Evolutionary conservation across 1,139 yeast species (phyloP).

Genomic region (Starmera stellimalicola): DNA sequence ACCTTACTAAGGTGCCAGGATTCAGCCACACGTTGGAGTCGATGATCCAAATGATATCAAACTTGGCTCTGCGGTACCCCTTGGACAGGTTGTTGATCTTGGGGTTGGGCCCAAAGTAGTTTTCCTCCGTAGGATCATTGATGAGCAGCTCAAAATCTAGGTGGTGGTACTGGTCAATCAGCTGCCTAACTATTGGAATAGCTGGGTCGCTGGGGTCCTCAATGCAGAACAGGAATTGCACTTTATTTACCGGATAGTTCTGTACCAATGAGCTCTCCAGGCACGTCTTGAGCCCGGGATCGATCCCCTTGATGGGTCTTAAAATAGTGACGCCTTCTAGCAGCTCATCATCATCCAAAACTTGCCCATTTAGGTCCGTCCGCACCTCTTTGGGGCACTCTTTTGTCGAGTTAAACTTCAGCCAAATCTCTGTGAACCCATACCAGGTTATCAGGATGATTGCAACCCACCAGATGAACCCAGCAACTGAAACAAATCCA

Average conservation of each 20-base stretch:
- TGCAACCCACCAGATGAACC: slow-evolving; percentile 16
- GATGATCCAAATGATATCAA: slow-evolving; percentile 79
- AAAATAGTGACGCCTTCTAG: slow-evolving; percentile 68
- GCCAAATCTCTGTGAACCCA: slow-evolving; percentile 16
- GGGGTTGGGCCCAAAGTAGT: slow-evolving; percentile 77
- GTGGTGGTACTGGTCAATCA: slow-evolving; percentile 46
- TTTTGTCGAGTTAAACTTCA: slow-evolving; percentile 12
- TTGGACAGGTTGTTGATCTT: slow-evolving; percentile 78
- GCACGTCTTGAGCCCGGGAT: slow-evolving; percentile 63
- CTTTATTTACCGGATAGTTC: slow-evolving; percentile 45
- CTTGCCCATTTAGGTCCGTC: slow-evolving; percentile 1
- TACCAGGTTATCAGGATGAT: slow-evolving; percentile 12
- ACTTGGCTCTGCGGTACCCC: slow-evolving; percentile 58
- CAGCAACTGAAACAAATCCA: too few relatives aligned
- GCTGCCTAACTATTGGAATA: slow-evolving; percentile 40
- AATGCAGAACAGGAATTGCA: slow-evolving; percentile 72
- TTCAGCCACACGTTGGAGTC: slow-evolving; percentile 83
- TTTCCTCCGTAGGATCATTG: slow-evolving; percentile 29
- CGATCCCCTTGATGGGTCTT: slow-evolving; percentile 80
- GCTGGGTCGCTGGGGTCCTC: slow-evolving; percentile 59
- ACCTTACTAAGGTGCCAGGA: slow-evolving; percentile 55
- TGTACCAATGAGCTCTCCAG: slow-evolving; percentile 62
- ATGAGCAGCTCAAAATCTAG: slow-evolving; percentile 53
- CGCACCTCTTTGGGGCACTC: slow-evolving; percentile 6
- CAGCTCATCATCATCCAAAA: slow-evolving; percentile 11